Evolutionary conservation across 192 early-diverging fungal species (phyloP).

Genomic region (Backusella circina): DNA sequence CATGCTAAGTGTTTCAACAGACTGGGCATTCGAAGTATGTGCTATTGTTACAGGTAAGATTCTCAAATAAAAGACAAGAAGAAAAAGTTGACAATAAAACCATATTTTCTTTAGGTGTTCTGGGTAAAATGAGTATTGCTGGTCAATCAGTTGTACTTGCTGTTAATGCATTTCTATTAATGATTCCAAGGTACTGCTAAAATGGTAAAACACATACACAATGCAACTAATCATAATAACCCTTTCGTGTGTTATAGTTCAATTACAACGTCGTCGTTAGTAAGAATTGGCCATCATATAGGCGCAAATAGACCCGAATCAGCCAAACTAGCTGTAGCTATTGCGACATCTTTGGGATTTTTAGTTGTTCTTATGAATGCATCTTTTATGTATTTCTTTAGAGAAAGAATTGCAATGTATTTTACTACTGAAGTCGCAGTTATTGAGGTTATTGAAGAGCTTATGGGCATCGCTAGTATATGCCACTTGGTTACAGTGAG

Average conservation of each 20-base stretch:
- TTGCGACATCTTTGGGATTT: slow-evolving; percentile 1
- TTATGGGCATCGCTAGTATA: slow-evolving; percentile 15
- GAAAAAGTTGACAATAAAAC: neutral
- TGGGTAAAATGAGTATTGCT: slow-evolving; percentile 22
- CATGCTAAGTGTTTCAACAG: slow-evolving; percentile 31
- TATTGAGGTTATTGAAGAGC: slow-evolving; percentile 9
- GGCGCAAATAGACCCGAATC: slow-evolving; percentile 19
- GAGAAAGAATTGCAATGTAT: neutral
- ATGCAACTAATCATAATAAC: neutral
- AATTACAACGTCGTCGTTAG: slow-evolving; percentile 10
- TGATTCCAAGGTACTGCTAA: slow-evolving; percentile 27
- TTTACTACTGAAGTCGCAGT: slow-evolving; percentile 19
- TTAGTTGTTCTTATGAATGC: slow-evolving; percentile 6
- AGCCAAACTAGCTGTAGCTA: slow-evolving; percentile 2
- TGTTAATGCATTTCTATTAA: slow-evolving; percentile 20
- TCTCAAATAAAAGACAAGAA: neutral
- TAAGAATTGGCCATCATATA: slow-evolving; percentile 24
- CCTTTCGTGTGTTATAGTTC: slow-evolving; percentile 10
- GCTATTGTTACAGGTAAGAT: slow-evolving; percentile 20
- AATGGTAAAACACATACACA: neutral
- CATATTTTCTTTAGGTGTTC: slow-evolving; percentile 2
- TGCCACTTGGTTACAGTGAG: slow-evolving; percentile 17
- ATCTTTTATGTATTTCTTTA: slow-evolving; percentile 4
- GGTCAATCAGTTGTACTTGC: slow-evolving; percentile 25
- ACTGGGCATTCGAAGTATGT: slow-evolving; percentile 35